These are phyloP conservation scores for Penicillium sp. DNA, from an alignment of 2,329 filamentous ascomycete genomes.

Conservation along the genomic window DNA sequence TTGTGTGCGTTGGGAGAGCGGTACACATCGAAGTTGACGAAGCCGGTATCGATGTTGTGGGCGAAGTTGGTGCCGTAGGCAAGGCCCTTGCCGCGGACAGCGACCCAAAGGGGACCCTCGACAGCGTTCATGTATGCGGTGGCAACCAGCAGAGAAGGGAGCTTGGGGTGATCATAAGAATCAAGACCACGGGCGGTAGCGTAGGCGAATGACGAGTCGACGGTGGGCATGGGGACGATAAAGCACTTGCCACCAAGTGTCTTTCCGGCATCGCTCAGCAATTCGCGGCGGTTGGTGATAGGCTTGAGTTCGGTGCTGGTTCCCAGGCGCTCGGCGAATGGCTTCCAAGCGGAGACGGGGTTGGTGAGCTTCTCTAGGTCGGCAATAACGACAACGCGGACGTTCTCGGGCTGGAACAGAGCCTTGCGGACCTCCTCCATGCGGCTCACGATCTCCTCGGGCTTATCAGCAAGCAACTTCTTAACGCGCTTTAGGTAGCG, in stretches of 20 bases:
- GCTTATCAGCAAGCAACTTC: slow-evolving; percentile 74
- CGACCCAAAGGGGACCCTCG: slow-evolving; percentile 92
- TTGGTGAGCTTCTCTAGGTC: slow-evolving; percentile 72
- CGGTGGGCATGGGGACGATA: slow-evolving; percentile 84
- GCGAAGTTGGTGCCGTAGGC: slow-evolving; percentile 85
- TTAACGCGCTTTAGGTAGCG: slow-evolving; percentile 84
- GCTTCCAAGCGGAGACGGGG: slow-evolving; percentile 78
- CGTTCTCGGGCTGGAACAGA: slow-evolving; percentile 81
- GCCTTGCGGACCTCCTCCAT: slow-evolving; percentile 74
- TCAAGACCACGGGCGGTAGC: slow-evolving; percentile 72
- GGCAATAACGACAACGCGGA: slow-evolving; percentile 80
- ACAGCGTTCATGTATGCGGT: slow-evolving; percentile 88
- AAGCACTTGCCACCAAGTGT: slow-evolving; percentile 73
- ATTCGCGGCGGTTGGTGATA: slow-evolving; percentile 66
- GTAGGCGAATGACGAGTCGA: slow-evolving; percentile 88
- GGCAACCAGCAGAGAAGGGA: slow-evolving; percentile 85
- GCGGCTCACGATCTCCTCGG: slow-evolving; percentile 71
- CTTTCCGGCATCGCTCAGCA: slow-evolving; percentile 74
- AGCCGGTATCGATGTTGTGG: slow-evolving; percentile 74
- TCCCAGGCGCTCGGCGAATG: slow-evolving; percentile 57
- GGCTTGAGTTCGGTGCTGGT: slow-evolving; percentile 61
- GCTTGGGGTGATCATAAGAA: slow-evolving; percentile 71
- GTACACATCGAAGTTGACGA: slow-evolving; percentile 82
- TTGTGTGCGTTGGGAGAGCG: slow-evolving; percentile 86
- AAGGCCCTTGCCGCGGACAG: slow-evolving; percentile 87